Conservation (phyloP, 768 basidiomycete species). For the Boletus patriciae region DNA sequence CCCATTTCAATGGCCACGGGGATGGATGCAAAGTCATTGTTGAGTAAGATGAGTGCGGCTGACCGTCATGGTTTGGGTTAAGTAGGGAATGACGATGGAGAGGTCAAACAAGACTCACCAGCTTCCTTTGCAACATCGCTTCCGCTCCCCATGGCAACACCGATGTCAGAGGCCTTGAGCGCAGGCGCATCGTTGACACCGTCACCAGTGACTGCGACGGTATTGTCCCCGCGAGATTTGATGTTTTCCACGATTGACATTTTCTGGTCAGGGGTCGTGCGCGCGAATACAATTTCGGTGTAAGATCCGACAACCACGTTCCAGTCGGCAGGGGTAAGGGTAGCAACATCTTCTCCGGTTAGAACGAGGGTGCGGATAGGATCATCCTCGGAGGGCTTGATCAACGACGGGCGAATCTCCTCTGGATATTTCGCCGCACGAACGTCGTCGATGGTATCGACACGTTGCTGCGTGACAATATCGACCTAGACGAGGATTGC, state of each 20-base stretch:
- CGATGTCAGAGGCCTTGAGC: conserved; percentile 54
- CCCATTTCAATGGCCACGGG: conserved; percentile 59
- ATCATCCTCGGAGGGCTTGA: conserved; percentile 41
- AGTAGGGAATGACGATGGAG: not conserved
- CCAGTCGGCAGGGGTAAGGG: conserved; percentile 41
- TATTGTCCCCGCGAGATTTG: conserved; percentile 46
- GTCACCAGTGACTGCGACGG: conserved; percentile 57
- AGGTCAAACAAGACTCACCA: conserved; percentile 32
- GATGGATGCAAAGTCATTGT: conserved; percentile 61
- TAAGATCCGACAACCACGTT: conserved; percentile 39
- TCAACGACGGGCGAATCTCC: conserved; percentile 10
- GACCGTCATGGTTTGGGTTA: not conserved
- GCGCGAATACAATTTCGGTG: conserved; percentile 50
- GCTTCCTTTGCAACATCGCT: conserved; percentile 56
- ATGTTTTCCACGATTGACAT: conserved; percentile 56
- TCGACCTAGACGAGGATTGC: conserved; percentile 34
- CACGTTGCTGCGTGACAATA: conserved; percentile 40
- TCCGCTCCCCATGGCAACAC: conserved; percentile 53
- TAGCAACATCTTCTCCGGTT: conserved; percentile 45
- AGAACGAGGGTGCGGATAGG: conserved; percentile 41
- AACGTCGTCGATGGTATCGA: conserved; percentile 37
- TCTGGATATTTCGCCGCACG: conserved; percentile 23
- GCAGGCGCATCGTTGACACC: conserved; percentile 56
- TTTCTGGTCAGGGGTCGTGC: conserved; percentile 59
- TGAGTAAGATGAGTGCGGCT: conserved; percentile 52